phyloP scores from a whole-genome alignment of 352 stramenopile genomes.

The Phytophthora melonis region DNA sequence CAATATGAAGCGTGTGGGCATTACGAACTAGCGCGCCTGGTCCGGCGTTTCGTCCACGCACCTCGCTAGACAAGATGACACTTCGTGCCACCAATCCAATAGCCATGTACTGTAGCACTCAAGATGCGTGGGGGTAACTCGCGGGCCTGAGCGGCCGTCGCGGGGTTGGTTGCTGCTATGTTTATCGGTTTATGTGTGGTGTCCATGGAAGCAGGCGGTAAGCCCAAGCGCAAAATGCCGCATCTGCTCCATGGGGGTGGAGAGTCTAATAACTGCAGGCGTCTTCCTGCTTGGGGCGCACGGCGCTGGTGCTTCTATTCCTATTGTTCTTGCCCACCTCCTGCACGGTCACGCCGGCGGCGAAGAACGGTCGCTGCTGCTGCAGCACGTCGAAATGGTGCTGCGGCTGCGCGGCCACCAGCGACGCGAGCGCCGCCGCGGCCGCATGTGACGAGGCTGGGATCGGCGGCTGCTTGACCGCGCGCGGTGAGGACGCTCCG shows the following conservation, averaged over 20 bases:
- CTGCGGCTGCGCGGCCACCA: constrained; percentile 45
- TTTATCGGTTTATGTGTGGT: constrained; percentile 29
- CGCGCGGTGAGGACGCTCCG: constrained; percentile 4
- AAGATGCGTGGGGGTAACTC: constrained; percentile 12
- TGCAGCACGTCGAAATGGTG: constrained; percentile 44
- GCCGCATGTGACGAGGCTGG: constrained; percentile 49
- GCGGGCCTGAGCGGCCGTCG: constrained; percentile 18
- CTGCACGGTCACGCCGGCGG: constrained; percentile 32
- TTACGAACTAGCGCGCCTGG: neutral
- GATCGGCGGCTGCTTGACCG: constrained; percentile 23
- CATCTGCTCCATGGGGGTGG: constrained; percentile 4
- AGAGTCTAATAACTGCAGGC: constrained; percentile 52
- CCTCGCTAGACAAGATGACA: constrained; percentile 26
- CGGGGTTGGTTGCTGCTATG: constrained; percentile 28
- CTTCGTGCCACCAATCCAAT: constrained; percentile 19
- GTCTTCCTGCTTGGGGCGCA: constrained; percentile 47
- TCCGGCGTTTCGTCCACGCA: neutral
- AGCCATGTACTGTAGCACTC: constrained; percentile 34
- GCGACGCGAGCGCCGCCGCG: constrained; percentile 51
- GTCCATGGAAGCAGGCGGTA: constrained; percentile 26
- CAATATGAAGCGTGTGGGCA: constrained; percentile 14
- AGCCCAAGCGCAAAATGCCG: constrained; percentile 7
- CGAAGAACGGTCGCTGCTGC: constrained; percentile 34
- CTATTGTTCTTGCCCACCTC: constrained; percentile 37
- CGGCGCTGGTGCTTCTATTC: constrained; percentile 44